Percentiles rank a stretch among this genome's conserved stretches.
phyloP scores from a whole-genome alignment of 768 basidiomycete species.

The Pleurotus djamor region DNA sequence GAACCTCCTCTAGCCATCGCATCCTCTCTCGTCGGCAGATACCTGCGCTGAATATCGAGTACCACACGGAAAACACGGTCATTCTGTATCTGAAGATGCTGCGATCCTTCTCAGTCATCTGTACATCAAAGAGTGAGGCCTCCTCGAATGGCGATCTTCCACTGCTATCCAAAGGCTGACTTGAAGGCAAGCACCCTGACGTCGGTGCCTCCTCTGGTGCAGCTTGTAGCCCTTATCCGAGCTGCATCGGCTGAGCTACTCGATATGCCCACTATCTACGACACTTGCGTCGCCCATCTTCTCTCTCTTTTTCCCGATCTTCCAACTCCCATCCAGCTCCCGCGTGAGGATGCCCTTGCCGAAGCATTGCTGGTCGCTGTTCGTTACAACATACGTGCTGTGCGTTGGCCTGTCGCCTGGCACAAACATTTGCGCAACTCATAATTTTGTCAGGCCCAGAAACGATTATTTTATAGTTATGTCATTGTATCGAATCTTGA shows the following conservation, averaged over 20 bases:
- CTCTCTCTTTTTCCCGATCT: constrained; percentile 46
- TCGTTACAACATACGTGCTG: constrained; percentile 43
- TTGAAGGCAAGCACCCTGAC: constrained; percentile 40
- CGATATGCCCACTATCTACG: constrained; percentile 54
- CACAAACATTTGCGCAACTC: no score
- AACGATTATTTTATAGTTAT: constrained; percentile 62
- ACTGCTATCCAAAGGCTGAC: neutral
- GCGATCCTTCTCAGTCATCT: constrained; percentile 58
- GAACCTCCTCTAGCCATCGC: no score
- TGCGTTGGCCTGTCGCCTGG: constrained; percentile 27
- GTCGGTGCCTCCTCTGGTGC: constrained; percentile 37
- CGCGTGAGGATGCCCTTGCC: constrained; percentile 32
- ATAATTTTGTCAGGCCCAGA: constrained; percentile 42
- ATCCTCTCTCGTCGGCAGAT: no score
- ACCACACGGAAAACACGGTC: no score
- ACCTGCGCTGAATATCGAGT: no score
- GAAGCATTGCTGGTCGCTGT: constrained; percentile 54
- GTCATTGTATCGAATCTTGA: constrained; percentile 60
- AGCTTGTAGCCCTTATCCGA: constrained; percentile 54
- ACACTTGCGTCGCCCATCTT: constrained; percentile 38
- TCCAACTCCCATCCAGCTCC: constrained; percentile 39
- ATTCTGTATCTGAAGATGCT: constrained; percentile 37
- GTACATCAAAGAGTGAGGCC: constrained; percentile 60
- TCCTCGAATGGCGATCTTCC: neutral
- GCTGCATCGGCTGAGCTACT: constrained; percentile 54